A percentile compares a stretch with the other conserved stretches of the same genome.
These are phyloP conservation scores for Aegilops speltoides DNA, from an alignment of 176 grass and related monocot species.

Conservation along the genomic window DNA sequence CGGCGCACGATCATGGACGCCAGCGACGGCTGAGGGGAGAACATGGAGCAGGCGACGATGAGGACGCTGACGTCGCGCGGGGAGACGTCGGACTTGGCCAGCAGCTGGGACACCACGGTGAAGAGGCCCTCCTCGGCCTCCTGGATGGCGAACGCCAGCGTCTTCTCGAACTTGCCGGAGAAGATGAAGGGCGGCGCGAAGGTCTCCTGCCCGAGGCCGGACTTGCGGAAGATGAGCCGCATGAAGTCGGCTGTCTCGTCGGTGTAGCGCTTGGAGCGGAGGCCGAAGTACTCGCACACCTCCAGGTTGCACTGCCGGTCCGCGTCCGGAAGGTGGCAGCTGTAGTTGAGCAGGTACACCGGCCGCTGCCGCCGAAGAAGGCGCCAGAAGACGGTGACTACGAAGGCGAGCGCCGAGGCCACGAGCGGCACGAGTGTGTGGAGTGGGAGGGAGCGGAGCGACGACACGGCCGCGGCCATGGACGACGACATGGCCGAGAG, in stretches of 20 bases:
- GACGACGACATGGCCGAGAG: slow-evolving; percentile 8
- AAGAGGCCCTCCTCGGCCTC: slow-evolving; percentile 84
- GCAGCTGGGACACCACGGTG: slow-evolving; percentile 45
- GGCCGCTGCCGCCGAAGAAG: slow-evolving; percentile 37
- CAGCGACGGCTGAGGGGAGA: slow-evolving; percentile 57
- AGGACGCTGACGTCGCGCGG: slow-evolving; percentile 45
- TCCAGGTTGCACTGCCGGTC: slow-evolving; percentile 58
- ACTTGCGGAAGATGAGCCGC: slow-evolving; percentile 75
- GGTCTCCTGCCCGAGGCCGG: slow-evolving; percentile 77
- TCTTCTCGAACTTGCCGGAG: slow-evolving; percentile 45
- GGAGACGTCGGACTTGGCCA: slow-evolving; percentile 55
- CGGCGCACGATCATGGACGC: slow-evolving; percentile 48
- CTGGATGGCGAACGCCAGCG: slow-evolving; percentile 40
- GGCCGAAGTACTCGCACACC: slow-evolving; percentile 81
- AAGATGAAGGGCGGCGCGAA: slow-evolving; percentile 70
- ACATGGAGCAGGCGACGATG: slow-evolving; percentile 80
- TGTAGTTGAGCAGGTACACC: slow-evolving; percentile 68
- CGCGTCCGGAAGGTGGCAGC: slow-evolving; percentile 62
- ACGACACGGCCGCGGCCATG: not conserved
- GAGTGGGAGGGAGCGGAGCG: slow-evolving; percentile 26
- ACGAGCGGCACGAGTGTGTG: slow-evolving; percentile 22
- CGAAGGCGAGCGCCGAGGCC: slow-evolving; percentile 14
- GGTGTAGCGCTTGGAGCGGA: slow-evolving; percentile 35
- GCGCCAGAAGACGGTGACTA: slow-evolving; percentile 19
- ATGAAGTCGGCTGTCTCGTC: slow-evolving; percentile 62